Conservation (phyloP, 768 basidiomycete genomes). For the Agaricus blazei region DNA sequence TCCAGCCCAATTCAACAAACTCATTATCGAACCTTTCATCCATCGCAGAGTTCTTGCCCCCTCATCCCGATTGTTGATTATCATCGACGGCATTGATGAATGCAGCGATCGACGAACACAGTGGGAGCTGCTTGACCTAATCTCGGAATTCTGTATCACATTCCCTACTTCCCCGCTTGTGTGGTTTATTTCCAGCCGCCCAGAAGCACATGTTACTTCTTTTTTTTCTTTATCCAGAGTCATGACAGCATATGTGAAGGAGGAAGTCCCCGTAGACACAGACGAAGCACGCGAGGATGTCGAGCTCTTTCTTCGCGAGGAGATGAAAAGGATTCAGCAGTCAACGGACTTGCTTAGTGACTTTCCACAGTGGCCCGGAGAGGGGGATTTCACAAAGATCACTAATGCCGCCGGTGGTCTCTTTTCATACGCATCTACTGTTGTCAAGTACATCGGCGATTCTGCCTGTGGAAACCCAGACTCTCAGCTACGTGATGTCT, state of each 20-base stretch:
- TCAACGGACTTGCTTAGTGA: background rate
- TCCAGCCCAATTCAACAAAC: constrained; percentile 10
- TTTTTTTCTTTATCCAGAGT: background rate
- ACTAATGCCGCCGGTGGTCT: constrained; percentile 17
- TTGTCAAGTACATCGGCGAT: constrained; percentile 17
- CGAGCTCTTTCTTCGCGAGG: constrained; percentile 10
- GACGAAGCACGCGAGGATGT: constrained; percentile 15
- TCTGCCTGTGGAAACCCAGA: background rate
- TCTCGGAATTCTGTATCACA: constrained; percentile 2
- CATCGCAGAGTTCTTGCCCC: background rate
- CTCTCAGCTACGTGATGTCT: constrained; percentile 3
- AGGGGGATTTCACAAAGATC: constrained; percentile 9
- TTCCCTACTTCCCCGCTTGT: constrained; percentile 12
- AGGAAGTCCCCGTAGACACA: constrained; percentile 8
- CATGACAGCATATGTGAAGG: background rate
- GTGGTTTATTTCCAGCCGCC: constrained; percentile 22
- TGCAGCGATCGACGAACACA: constrained; percentile 14
- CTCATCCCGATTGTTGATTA: constrained; percentile 10
- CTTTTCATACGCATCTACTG: constrained; percentile 21
- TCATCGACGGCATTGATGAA: constrained; percentile 23
- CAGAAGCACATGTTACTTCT: constrained; percentile 20
- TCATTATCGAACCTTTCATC: constrained; percentile 13
- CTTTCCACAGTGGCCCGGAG: constrained; percentile 16
- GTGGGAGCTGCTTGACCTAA: constrained; percentile 11
- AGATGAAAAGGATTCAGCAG: constrained; percentile 7